Base-by-base conservation (phyloP, 2,329 filamentous ascomycete genomes). In the Fusarium burgessii region DNA sequence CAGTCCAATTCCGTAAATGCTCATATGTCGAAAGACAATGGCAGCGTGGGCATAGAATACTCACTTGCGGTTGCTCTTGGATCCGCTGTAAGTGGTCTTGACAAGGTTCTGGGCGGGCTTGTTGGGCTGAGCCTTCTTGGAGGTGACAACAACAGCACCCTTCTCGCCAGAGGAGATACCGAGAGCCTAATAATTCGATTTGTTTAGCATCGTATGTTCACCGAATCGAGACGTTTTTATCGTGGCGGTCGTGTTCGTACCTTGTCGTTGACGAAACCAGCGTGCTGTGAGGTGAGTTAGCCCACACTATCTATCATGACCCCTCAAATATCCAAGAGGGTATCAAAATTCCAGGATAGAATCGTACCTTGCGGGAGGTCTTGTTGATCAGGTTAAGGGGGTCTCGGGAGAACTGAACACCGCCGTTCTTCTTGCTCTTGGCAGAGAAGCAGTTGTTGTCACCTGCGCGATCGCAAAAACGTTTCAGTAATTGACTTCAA, bases 241-340 rank as follows among this genome's bases (percentile, higher is more conserved):
- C 40, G 50, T 54, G 40, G 36, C 62, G 36, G 41, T 63, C 58
- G 52, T 66, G 27, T 54, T 68, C 71, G 76, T 92, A 96, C 94
- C 93, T 97, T 96, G 83, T 91, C 89, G 88, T 97, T 97, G 84
- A 93, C 90, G 85, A 94, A 97, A 80, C 96, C 96, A 79, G 93
- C 93, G 85, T 97, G 90, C 93, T 97, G 81, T 71, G 72, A 60
- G 59, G 46, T 52, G 33, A 54, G 76, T 87, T 80, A 86, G 82
- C 75, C 57, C 66, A 71, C 45, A 62, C 23, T 29, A 35, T 58
- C 27, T n/a, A 27, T 20, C 17, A 51, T 38, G 23, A 20, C 33
- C 62, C 36, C n/a, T 52, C 59, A 33, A 56, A 51, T 52, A 27
- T 55, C 50, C 33, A 29, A 41, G 12, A 38, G 20, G 18, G n/a